Evolutionary conservation across 148 eudicot species (phyloP), one percentile per base, ranked within the genome.

Genomic region (Rhododendron vialii): DNA sequence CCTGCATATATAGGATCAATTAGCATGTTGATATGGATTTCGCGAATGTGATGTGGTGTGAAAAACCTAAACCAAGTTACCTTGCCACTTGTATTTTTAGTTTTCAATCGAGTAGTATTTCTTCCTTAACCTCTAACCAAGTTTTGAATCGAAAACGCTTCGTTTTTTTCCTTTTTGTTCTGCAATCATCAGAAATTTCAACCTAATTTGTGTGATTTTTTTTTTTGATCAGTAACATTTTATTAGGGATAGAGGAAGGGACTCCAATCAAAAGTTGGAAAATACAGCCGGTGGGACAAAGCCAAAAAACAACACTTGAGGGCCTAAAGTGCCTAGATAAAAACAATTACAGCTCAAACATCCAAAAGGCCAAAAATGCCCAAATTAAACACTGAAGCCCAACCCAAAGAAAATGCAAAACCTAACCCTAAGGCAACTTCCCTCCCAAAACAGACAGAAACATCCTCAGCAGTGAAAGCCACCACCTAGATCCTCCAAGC

Each of bases 61-160:
- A 18, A 83, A 9, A 45, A 28, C 43, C 24, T 33, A 30, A 67
- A 81, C 18, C 26, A 26, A 43, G 48, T 24, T 85, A 65, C 55
- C 78, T 85, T 50, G 18, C 41, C 3, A 11, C 26, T 7, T 78
- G 63, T 12, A 45, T 67, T 59, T 38, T 45, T 5, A 47, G 43
- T 51, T 84, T 84, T n/a, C n/a, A 5, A 41, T 81, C 41, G 22
- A 85, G 51, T 48, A 53, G 73, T 51, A 71, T 79, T 33, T 45
- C 80, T 69, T 63, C 33, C 61, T 45, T 86, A 51, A 15, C 45
- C n/a, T 22, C 38, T 26, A 20, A 35, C 12, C 63, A 81, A 36
- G 47, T 35, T 81, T 48, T 24, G 15, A 80, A 13, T 69, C 0
- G 20, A 78, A 24, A n/a, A 71, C 14, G 30, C 18, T 73, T 1